Base-by-base conservation (phyloP, 345 rosid genomes). In the Adansonia digitata region DNA sequence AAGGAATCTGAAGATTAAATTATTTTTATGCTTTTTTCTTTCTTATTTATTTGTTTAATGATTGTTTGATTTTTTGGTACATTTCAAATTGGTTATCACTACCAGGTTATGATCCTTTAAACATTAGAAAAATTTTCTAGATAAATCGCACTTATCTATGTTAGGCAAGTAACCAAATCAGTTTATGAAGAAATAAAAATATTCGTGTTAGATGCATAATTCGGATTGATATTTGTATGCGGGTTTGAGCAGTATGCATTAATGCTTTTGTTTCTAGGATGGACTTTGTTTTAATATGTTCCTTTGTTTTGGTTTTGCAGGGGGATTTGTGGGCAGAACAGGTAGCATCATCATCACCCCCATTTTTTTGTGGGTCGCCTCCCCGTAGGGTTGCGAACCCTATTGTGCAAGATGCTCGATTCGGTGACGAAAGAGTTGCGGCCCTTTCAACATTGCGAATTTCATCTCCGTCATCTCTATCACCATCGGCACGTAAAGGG, bases 331-430 rank as follows among this genome's bases (percentile, higher is more conserved):
- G 86, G 52, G 61, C 75, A 43, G 94, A 88, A 55, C 89, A 77
- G 64, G 84, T 81, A 61, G 83, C 89, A 34, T 85, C 89, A 34
- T 85, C 89, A 4, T 84, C 94, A 0, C 95, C 97, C n/a, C 98
- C 98, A 2, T 90, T 77, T 86, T 93, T 87, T 70, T 73, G 78
- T 11, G 99, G 99, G 68, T 95, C 99, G 51, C 99, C 99, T 66
- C 99, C 99, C 1, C 78, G 87, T 52, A 87, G 99, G 82, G 93
- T 93, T 31, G 84, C 79, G 34, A 95, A 95, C 80, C 99, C 99
- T 46, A 69, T 93, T 74, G 85, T 82, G 7, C 90, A 84, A 71
- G 99, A 95, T 87, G 94, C 89, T 51, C 93, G 85, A n/a, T 95
- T 95, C 76, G 89, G 92, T 66, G 93, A 89, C 5, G 94, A 90